These are phyloP conservation scores for Arachnomyces sp. DNA, from an alignment of 2,329 filamentous ascomycete species.

Conservation along the genomic window DNA sequence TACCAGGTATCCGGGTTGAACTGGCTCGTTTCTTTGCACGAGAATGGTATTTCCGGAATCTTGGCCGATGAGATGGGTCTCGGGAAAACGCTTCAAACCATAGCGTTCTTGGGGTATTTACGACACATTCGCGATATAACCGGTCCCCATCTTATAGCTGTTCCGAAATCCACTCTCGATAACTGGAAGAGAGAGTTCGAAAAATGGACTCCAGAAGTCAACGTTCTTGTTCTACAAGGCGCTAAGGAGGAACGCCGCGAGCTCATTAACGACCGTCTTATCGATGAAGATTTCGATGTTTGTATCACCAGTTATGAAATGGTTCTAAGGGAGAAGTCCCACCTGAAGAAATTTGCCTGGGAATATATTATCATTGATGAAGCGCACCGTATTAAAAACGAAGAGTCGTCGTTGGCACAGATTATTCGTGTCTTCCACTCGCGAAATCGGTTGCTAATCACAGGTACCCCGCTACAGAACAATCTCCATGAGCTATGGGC, in stretches of 20 bases:
- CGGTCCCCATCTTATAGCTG: constrained; percentile 82
- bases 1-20: constrained; percentile 95
- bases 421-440: constrained; percentile 96
- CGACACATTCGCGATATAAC: constrained; percentile 83
- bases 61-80: constrained; percentile 98
- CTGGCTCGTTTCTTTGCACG: constrained; percentile 94
- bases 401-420: constrained; percentile 92
- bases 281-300: constrained; percentile 93
- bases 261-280: constrained; percentile 83
- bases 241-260: constrained; percentile 86
- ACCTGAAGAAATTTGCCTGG: constrained; percentile 97
- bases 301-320: constrained; percentile 99
- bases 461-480: constrained; percentile 93
- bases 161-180: constrained; percentile 95
- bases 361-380: constrained; percentile 99
- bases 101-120: constrained; percentile 90
- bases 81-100: constrained; percentile 95
- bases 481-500: constrained; percentile 98
- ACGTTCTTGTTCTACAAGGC: constrained; percentile 87
- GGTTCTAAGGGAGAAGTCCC: constrained; percentile 89
- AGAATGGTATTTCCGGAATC: constrained; percentile 98
- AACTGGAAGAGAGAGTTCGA: constrained; percentile 97
- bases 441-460: constrained; percentile 88
- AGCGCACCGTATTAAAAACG: constrained; percentile 97
- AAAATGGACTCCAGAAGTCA: constrained; percentile 91